Percentiles rank a stretch among this genome's conserved stretches.
phyloP scores from a whole-genome alignment of 768 basidiomycete genomes.

The Lactarius vividus region DNA sequence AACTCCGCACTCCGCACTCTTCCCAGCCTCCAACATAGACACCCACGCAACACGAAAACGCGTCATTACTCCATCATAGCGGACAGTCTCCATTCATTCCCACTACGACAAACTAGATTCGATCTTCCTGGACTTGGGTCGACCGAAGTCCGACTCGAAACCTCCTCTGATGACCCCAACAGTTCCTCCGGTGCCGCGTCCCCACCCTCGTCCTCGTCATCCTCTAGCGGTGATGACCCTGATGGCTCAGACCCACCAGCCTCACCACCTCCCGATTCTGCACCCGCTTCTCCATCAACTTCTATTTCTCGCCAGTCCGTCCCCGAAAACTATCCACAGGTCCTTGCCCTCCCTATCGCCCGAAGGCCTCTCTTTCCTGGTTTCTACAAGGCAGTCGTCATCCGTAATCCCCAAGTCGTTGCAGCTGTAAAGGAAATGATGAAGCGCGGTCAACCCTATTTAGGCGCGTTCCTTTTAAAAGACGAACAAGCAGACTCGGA shows the following conservation, averaged over 20 bases:
- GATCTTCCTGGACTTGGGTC: neutral
- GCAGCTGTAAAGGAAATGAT: constrained; percentile 95
- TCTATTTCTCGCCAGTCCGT: constrained; percentile 83
- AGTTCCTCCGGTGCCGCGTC: constrained; percentile 36
- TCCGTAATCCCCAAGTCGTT: constrained; percentile 87
- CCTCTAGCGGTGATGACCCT: constrained; percentile 36
- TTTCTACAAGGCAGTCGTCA: constrained; percentile 97
- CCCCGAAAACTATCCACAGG: constrained; percentile 89
- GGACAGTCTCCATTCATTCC: neutral
- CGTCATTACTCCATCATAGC: constrained; percentile 13
- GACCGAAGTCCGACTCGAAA: constrained; percentile 18
- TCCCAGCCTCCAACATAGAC: neutral
- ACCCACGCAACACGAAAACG: neutral
- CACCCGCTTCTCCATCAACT: constrained; percentile 40
- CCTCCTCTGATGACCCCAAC: constrained; percentile 13
- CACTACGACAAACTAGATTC: neutral
- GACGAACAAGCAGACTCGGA: constrained; percentile 92
- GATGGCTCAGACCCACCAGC: constrained; percentile 42
- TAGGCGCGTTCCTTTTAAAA: constrained; percentile 95
- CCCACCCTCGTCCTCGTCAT: constrained; percentile 43
- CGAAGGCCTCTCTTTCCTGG: constrained; percentile 95
- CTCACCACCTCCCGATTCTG: constrained; percentile 38
- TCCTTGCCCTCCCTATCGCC: constrained; percentile 92
- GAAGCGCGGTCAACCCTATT: constrained; percentile 93
- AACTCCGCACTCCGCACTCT: constrained; percentile 4